phyloP scores from a whole-genome alignment of 208 protist species.

The Naegleria gruberi region DNA sequence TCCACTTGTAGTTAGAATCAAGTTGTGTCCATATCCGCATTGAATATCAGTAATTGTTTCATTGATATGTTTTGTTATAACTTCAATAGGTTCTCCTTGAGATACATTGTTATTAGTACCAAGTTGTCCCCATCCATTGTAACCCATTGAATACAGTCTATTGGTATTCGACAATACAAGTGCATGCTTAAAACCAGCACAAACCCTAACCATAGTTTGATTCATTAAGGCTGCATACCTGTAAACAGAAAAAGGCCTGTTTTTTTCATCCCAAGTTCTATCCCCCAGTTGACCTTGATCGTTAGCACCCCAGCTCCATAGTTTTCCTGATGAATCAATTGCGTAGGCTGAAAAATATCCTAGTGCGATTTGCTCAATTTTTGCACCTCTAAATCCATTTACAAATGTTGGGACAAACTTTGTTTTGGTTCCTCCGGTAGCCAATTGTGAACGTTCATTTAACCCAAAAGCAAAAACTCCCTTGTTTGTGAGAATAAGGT shows the following conservation, averaged over 20 bases:
- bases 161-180: neutral
- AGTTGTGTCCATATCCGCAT: neutral
- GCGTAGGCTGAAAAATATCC: neutral
- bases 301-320: neutral
- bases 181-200: neutral
- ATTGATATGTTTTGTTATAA: neutral
- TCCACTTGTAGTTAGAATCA: neutral
- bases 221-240: neutral
- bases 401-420: neutral
- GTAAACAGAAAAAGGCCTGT: neutral
- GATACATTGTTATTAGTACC: neutral
- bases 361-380: neutral
- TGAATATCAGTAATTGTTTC: neutral
- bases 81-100: neutral
- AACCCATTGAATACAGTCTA: neutral
- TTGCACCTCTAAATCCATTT: neutral
- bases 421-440: neutral
- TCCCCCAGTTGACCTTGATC: neutral
- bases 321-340: neutral
- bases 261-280: neutral
- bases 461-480: neutral
- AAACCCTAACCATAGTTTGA: neutral
- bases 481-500: neutral
- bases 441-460: neutral
- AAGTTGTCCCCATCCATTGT: neutral